Evolutionary conservation across 768 basidiomycete species (phyloP), one percentile per base, ranked within the genome.

Genomic region (Amanita rubescens): DNA sequence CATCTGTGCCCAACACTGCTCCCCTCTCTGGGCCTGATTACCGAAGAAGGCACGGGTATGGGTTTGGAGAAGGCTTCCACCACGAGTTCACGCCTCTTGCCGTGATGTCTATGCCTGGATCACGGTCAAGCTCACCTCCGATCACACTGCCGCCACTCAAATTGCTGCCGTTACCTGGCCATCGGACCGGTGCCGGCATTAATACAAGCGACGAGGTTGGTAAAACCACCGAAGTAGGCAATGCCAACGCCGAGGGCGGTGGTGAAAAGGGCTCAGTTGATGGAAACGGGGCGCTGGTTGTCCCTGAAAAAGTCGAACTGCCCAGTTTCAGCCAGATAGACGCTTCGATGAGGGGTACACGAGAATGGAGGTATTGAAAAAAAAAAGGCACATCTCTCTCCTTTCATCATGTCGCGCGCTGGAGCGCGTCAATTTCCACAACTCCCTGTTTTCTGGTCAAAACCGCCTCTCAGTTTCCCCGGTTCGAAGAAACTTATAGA

Each of bases 81-180:
- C 52, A 53, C 25, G 52, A 46, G 33, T 53, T 45, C 33, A 15
- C 24, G 11, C 41, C 52, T 5, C 52, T 32, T 37, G 55, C 62
- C 24, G 60, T 67, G 14, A 59, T 62, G 48, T 74, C 75, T 5
- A 68, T 73, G 65, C 86, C 87, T 7, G 73, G 70, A 2, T 86
- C 84, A 38, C 71, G 88, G 37, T 73, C 83, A n/a, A 71, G 71
- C 20, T 82, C 80, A 7, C 87, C 88, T 24, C 87, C 87, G 1
- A 89, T 90, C 55, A 80, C 73, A 49, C 67, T 90, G 3, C 77
- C 88, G 27, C 88, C 88, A 42, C 67, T 90, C 49, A 84, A 84
- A 60, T 67, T 78, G 17, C 61, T 58, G 8, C 57, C 55, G 19
- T 53, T 58, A 25, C 56, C 35, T 38, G 49, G 49, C 17, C 57